Evolutionary conservation across 352 stramenopile species (phyloP), one percentile per base, ranked within the genome.

Genomic region (Globisporangium lucens): DNA sequence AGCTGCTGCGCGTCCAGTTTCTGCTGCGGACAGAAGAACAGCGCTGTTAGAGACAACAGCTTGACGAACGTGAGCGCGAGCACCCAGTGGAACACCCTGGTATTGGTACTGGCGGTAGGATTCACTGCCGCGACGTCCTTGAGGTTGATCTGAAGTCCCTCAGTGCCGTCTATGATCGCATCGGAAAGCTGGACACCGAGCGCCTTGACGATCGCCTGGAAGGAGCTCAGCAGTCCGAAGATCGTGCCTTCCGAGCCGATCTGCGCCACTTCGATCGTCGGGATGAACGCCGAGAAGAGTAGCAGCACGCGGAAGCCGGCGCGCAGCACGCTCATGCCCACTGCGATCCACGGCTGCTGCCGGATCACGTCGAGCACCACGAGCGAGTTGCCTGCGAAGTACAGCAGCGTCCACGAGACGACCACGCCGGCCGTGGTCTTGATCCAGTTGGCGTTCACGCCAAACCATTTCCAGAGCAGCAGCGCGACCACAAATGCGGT

Each of bases 1-100:
- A 77, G 64, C 66, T 83, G 78, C 70, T 86, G 78, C 4, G 76
- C 76, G 51, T 82, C 74, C 0, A 80, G 74, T 63, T 82, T 83
- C 57, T 86, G 76, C 4, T 65, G 67, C 8, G 78, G 78, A 43
- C 80, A 47, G 38, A 64, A 76, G 56, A 35, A 73, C 20, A 83
- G 63, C 20, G 70, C 70, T 0, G 66, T 9, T 5, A 79, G 12
- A 4, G 66, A 65, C 13, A 79, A 53, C 24, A 82, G 61, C 49
- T 72, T 65, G 43, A 71, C 30, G 2, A 41, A 3, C 9, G 59
- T 67, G 55, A 71, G 49, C 7, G 63, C 61, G 8, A 76, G 12
- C 13, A 76, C 38, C 13, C 66, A 73, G 20, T 63, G 61, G 56
- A 79, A 72, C 43, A 72, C 63, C 8, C 29, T 30, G 24, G 57